Base-by-base conservation (phyloP, 2,329 filamentous ascomycete species). In the Colletotrichum chrysophilum region DNA sequence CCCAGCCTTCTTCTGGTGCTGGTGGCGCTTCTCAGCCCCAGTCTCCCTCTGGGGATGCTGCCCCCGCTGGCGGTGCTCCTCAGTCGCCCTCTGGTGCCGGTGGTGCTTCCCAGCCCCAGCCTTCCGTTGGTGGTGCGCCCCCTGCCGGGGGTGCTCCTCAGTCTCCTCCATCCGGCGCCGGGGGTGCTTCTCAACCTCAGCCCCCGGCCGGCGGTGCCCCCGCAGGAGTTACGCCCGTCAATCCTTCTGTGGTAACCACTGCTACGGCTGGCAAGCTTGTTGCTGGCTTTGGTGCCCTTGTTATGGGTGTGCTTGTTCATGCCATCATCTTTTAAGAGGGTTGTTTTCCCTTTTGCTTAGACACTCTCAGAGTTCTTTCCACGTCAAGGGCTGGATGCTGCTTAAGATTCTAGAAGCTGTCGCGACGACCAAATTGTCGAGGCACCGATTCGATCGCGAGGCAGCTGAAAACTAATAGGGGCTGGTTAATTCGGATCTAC, bases 251-350 rank as follows among this genome's bases (percentile, higher is more conserved):
- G 12, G 52, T 56, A 0, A 56, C 52, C 1, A 9, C 52, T 56
- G 52, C 52, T 5, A 9, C 13, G 71, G 84, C 71, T 60, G 66
- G 62, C 34, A 74, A 74, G 66, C 48, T 66, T 66, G 68, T 61
- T 34, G 71, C 71, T 58, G 62, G 71, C 58, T 38, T 70, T 52
- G 71, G 52, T 60, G 66, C 62, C 60, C 55, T 74, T 48, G 30
- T 66, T 34, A 55, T 74, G 48, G 66, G 32, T 8, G 38, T 66
- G 4, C n/a, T 56, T 26, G 52, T 56, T 26, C 52, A 56, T 16
- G 52, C 21, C 1, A 26, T 56, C 21, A 56, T 56, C 52, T 56
- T 56, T 16, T 5, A 13, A 56, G 21, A 26, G 52, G 21, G 12
- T 12, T 26, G 14, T 16, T 4, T 16, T 56, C 16, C 12, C 24